These are phyloP conservation scores for Phialocephala sp. DNA, from an alignment of 2,329 filamentous ascomycete species.

Conservation along the genomic window DNA sequence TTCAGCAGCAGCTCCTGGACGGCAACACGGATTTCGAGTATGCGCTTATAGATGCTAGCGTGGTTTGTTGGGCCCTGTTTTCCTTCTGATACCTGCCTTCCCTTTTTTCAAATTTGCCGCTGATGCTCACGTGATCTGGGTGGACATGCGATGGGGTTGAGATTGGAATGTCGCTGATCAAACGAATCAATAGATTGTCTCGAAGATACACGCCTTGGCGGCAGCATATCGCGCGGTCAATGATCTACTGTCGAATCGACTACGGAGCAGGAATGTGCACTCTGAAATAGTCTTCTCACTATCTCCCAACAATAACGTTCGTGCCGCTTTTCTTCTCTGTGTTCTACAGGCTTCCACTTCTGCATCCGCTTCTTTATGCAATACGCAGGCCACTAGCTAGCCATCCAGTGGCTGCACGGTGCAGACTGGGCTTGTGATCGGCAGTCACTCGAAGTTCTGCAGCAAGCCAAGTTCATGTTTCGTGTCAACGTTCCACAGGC, in stretches of 20 bases:
- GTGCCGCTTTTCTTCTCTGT: conserved; percentile 15
- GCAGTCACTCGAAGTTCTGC: neutral
- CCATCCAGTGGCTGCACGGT: neutral
- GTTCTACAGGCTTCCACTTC: neutral
- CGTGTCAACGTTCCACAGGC: neutral
- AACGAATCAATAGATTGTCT: conserved; percentile 49
- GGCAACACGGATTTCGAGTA: conserved; percentile 90
- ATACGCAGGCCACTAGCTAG: no score
- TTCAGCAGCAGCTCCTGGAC: conserved; percentile 83
- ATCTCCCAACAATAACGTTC: conserved; percentile 59
- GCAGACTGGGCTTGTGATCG: neutral
- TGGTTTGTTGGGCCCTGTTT: conserved; percentile 56
- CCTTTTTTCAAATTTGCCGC: neutral
- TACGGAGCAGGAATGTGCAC: conserved; percentile 59
- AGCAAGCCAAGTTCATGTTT: neutral
- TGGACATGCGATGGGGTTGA: neutral
- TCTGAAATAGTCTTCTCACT: conserved; percentile 62
- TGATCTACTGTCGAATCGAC: conserved; percentile 47
- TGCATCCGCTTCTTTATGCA: neutral
- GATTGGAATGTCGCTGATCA: conserved; percentile 16
- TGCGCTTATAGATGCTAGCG: conserved; percentile 85
- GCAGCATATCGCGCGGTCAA: conserved; percentile 58
- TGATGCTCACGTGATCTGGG: conserved; percentile 24
- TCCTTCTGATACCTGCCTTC: conserved; percentile 1
- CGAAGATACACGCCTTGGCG: conserved; percentile 53